Evolutionary conservation across 305 asterid species (phyloP), one percentile per base, ranked within the genome.

Genomic region (Lippia alba): DNA sequence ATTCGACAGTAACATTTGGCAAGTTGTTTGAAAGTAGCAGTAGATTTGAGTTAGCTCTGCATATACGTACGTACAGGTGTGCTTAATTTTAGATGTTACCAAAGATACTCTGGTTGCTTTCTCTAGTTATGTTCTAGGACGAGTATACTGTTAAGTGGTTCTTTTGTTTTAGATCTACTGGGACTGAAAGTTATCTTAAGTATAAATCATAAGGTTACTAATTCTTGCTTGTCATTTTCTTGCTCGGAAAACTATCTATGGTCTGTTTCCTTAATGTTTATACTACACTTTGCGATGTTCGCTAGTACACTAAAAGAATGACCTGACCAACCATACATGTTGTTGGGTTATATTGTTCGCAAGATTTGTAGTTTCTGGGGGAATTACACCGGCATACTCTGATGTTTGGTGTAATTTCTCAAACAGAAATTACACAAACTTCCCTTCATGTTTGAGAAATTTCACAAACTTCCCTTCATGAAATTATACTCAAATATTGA

Each of bases 21-120:
- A 51, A 67, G 70, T 76, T 40, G 40, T 72, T 72, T 63, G 72
- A 64, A 76, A 65, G 64, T 80, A 75, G 32, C 76, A 64, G 77
- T 75, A 66, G 81, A 65, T 76, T 63, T 66, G 50, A 66, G 79
- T 66, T 74, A 74, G 82, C 65, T 80, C 75, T 78, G 87, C 78
- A 84, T 81, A 79, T 84, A 81, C 82, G 71, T 44, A 44, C 12
- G 49, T 44, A 81, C 81, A 78, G 76, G 77, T 53, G 72, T 74
- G 59, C 71, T 75, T 76, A 61, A 36, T 49, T 70, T 62, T 79
- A 84, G 74, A 61, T 64, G 11, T 71, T 49, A 11, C 24, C 39
- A n/a, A 64, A 71, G 80, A 60, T 74, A 67, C 66, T 76, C 50
- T 30, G 54, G 64, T 53, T 55, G 50, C 57, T 64, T 62, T 66